Percentiles rank a stretch among this genome's conserved stretches.
phyloP scores from a whole-genome alignment of 345 rosid genomes.

The Isatis tinctoria region DNA sequence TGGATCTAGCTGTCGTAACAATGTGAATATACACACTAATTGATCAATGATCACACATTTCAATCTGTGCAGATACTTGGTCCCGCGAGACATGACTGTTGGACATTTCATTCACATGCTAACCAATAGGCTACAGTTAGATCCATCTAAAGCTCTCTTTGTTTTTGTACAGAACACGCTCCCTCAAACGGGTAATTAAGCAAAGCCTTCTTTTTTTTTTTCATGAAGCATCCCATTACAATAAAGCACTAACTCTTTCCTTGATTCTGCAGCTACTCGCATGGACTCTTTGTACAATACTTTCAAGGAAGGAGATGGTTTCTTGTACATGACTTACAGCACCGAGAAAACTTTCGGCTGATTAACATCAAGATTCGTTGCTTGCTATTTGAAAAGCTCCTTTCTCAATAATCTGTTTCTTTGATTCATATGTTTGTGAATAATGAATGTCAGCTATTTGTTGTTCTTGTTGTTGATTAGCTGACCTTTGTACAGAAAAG shows the following conservation, averaged over 20 bases:
- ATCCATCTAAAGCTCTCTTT: constrained; percentile 59
- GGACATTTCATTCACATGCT: constrained; percentile 76
- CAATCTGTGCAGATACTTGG: constrained; percentile 33
- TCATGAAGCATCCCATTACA: neutral
- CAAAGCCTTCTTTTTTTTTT: neutral
- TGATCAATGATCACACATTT: neutral
- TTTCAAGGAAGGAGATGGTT: constrained; percentile 73
- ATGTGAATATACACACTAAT: neutral
- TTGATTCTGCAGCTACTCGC: constrained; percentile 43
- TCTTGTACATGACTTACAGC: constrained; percentile 76
- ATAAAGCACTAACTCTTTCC: neutral
- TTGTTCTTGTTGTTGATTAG: constrained; percentile 17
- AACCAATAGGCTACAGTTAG: constrained; percentile 50
- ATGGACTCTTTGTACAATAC: constrained; percentile 58
- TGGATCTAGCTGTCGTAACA: neutral
- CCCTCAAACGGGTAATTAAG: constrained; percentile 64
- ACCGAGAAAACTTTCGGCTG: constrained; percentile 71
- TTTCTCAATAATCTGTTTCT: constrained; percentile 17
- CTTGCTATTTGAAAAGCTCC: neutral
- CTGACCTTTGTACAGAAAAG: constrained; percentile 30
- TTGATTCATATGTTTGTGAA: constrained; percentile 30
- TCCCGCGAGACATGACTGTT: constrained; percentile 74
- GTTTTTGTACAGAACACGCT: constrained; percentile 64
- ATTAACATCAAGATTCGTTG: neutral
- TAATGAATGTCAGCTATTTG: constrained; percentile 26